Percentiles rank a stretch among this genome's conserved stretches.
Evolutionary conservation across 179 eudicot species (phyloP).

Genomic region (Vitellaria paradoxa): DNA sequence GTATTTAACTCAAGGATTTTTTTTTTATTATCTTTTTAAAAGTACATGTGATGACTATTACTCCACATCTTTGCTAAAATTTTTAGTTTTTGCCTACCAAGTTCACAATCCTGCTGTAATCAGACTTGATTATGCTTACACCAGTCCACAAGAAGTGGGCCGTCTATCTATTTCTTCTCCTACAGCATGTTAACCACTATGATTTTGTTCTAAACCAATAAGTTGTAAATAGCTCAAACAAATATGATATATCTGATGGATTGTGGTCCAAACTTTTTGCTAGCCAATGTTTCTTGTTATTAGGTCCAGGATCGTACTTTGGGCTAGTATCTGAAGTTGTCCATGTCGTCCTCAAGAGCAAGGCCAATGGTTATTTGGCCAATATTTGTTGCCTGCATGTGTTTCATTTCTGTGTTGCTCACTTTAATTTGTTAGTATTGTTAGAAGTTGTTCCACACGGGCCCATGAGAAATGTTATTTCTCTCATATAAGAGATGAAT

Average conservation of each 20-base stretch:
- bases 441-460: too few species aligned
- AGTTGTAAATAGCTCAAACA: background rate
- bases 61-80: background rate
- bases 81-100: background rate
- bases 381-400: conserved; percentile 10
- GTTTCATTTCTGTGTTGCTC: background rate
- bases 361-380: background rate
- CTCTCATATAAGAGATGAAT: too few species aligned
- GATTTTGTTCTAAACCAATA: background rate
- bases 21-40: background rate
- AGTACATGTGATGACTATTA: background rate
- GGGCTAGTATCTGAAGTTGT: background rate
- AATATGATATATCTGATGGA: background rate
- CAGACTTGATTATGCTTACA: background rate
- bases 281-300: background rate
- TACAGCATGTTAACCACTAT: background rate
- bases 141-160: background rate
- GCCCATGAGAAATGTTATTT: too few species aligned
- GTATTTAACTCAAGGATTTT: background rate
- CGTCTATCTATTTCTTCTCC: background rate
- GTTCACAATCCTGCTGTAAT: background rate
- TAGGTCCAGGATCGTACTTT: background rate
- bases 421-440: too few species aligned
- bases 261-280: background rate
- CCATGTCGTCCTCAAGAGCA: background rate